Evolutionary conservation across 176 grass and related monocot genomes (phyloP).

Genomic region (Alopecurus myosuroides): DNA sequence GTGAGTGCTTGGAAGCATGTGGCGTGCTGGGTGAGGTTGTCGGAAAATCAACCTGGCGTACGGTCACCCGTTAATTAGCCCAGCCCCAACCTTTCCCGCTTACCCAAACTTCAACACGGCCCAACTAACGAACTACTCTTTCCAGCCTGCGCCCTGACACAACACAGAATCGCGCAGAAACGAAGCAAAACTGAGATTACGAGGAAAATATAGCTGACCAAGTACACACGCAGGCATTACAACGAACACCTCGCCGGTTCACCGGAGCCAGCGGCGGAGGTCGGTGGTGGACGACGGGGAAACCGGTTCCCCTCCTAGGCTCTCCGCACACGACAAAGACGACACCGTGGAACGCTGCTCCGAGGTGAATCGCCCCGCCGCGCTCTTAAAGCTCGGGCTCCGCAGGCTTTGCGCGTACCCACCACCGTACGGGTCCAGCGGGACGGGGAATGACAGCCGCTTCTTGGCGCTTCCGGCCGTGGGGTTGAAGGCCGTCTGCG

Average conservation of each 20-base stretch:
- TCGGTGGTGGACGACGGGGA: conserved; percentile 87
- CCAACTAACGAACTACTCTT: conserved; percentile 14
- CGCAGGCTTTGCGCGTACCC: conserved; percentile 60
- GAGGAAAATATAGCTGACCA: background rate
- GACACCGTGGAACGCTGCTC: conserved; percentile 83
- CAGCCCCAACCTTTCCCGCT: conserved; percentile 13
- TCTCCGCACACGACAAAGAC: conserved; percentile 67
- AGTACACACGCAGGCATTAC: background rate
- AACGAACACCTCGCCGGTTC: background rate
- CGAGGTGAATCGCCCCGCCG: conserved; percentile 56
- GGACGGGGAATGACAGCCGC: conserved; percentile 74
- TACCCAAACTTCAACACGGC: conserved; percentile 15
- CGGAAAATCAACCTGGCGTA: no score
- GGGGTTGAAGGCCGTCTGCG: background rate
- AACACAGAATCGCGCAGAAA: background rate
- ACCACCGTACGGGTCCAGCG: conserved; percentile 18
- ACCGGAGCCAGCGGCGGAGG: conserved; percentile 71
- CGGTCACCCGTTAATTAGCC: no score
- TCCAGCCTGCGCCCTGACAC: conserved; percentile 23
- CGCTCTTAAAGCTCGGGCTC: conserved; percentile 96
- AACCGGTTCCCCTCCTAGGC: conserved; percentile 56
- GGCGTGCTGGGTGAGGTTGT: no score
- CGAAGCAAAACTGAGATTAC: background rate
- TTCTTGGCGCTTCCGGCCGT: conserved; percentile 49
- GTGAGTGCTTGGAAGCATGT: no score